Conservation (phyloP, 2,329 filamentous ascomycete genomes). For the Thyridium curvatum region DNA sequence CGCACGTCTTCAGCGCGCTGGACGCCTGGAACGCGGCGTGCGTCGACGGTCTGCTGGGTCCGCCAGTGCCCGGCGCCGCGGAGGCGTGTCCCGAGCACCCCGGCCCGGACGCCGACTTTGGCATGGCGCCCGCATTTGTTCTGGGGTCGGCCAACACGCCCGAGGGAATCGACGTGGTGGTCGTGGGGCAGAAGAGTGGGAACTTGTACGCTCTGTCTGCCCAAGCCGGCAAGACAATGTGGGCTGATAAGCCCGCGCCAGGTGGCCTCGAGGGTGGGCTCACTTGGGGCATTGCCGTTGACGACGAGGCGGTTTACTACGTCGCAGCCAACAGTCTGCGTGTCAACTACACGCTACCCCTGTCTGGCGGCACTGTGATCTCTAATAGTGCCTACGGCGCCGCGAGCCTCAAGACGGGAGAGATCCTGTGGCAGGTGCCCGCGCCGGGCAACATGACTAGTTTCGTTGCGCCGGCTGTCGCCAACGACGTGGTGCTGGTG, state of each 20-base stretch:
- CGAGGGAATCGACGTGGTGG: constrained; percentile 14
- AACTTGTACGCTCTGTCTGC: constrained; percentile 18
- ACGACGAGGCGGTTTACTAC: constrained; percentile 20
- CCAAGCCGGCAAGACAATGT: constrained; percentile 14
- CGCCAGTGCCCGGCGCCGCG: not conserved
- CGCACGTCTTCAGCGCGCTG: constrained; percentile 11
- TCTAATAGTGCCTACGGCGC: constrained; percentile 9
- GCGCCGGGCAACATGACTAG: constrained; percentile 2
- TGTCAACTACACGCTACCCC: constrained; percentile 4
- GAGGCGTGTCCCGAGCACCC: constrained; percentile 7
- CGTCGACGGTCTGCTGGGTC: not conserved
- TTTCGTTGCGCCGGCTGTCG: constrained; percentile 7
- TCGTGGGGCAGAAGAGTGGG: constrained; percentile 23
- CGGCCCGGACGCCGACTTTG: constrained; percentile 14
- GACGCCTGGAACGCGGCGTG: constrained; percentile 16
- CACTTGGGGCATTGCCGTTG: constrained; percentile 23
- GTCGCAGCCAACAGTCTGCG: constrained; percentile 14
- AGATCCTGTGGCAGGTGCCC: constrained; percentile 10
- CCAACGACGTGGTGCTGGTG: constrained; percentile 9
- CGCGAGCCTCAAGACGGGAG: constrained; percentile 7
- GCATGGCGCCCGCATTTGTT: constrained; percentile 20
- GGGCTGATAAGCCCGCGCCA: constrained; percentile 17
- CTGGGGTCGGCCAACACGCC: constrained; percentile 8
- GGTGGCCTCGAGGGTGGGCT: constrained; percentile 16
- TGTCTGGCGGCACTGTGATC: constrained; percentile 1